Evolutionary conservation across 768 basidiomycete genomes (phyloP).

Genomic region (Amanita rimosa): DNA sequence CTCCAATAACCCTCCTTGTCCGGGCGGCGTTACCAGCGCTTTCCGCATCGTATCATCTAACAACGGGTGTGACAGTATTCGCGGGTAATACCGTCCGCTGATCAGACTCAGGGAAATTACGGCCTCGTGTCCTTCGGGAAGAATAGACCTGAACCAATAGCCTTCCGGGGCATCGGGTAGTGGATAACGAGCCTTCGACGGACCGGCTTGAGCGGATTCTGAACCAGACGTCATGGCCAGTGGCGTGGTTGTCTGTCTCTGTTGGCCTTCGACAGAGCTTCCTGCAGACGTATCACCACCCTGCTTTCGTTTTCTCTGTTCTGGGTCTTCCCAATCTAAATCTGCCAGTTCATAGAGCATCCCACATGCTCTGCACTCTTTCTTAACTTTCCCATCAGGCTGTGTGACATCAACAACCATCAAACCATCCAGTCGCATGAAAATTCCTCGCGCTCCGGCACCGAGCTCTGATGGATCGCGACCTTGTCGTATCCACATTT

Average conservation of each 20-base stretch:
- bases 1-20: slow-evolving; percentile 25
- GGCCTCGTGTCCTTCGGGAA: slow-evolving; percentile 48
- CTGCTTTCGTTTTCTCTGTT: slow-evolving; percentile 1
- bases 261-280: background rate
- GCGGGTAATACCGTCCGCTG: slow-evolving; percentile 74
- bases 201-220: background rate
- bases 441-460: slow-evolving; percentile 51
- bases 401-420: slow-evolving; percentile 46
- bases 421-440: slow-evolving; percentile 59
- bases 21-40: slow-evolving; percentile 23
- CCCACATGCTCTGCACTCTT: slow-evolving; percentile 61
- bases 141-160: slow-evolving; percentile 59
- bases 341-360: slow-evolving; percentile 74
- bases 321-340: slow-evolving; percentile 49
- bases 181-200: slow-evolving; percentile 14
- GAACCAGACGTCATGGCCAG: too few species aligned
- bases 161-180: slow-evolving; percentile 59
- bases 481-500: slow-evolving; percentile 13
- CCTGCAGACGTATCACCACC: background rate
- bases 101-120: slow-evolving; percentile 61
- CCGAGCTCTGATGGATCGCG: slow-evolving; percentile 27
- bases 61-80: slow-evolving; percentile 54
- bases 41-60: slow-evolving; percentile 29
- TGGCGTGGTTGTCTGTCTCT: background rate
- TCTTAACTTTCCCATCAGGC: slow-evolving; percentile 28